Conservation (phyloP, 2,329 filamentous ascomycete species). For the Rosellinia necatrix region DNA sequence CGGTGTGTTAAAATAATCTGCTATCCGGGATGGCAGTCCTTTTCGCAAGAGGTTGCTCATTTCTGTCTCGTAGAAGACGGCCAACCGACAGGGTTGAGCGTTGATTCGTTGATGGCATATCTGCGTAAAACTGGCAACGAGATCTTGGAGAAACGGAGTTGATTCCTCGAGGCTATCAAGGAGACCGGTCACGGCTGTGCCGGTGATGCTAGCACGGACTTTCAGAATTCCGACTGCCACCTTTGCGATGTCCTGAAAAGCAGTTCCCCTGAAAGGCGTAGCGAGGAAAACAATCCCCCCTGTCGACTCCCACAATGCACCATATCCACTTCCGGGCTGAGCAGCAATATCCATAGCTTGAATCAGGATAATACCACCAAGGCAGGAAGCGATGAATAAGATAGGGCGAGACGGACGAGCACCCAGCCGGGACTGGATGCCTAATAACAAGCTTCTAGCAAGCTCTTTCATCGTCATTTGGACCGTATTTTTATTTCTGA, state of each 20-base stretch:
- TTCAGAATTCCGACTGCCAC: neutral
- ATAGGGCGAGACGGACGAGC: neutral
- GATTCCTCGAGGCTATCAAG: neutral
- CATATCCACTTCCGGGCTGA: neutral
- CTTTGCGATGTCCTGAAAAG: neutral
- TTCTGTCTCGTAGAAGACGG: conserved; percentile 12
- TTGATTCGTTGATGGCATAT: neutral
- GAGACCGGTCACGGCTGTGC: neutral
- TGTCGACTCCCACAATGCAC: neutral
- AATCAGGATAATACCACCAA: conserved; percentile 5
- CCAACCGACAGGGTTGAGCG: neutral
- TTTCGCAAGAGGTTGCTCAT: conserved; percentile 1
- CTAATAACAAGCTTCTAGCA: neutral
- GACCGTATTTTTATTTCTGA: neutral
- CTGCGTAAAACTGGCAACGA: neutral
- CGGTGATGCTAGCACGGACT: neutral
- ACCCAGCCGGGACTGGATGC: neutral
- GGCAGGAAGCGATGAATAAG: conserved; percentile 10
- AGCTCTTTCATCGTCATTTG: neutral
- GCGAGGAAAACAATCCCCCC: conserved; percentile 8
- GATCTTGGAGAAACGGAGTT: neutral
- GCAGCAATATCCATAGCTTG: neutral
- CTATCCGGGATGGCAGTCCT: neutral
- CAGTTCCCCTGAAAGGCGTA: conserved; percentile 1
- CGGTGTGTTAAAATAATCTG: neutral